Percentiles rank a stretch among this genome's conserved stretches.
phyloP scores from a whole-genome alignment of 129 eudicot genomes.

The Pulicaria dysenterica region DNA sequence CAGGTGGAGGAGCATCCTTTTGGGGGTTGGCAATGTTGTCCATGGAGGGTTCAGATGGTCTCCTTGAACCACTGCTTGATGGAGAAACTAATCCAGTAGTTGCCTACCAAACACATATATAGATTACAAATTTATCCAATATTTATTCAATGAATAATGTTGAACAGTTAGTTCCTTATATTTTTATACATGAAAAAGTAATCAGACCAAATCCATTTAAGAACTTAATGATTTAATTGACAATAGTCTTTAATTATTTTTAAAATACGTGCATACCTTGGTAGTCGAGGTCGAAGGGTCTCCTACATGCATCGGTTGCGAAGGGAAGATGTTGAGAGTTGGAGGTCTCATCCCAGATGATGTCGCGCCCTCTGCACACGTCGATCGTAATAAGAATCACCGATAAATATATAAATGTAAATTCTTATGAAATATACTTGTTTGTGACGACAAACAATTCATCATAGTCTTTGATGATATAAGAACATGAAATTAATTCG shows the following conservation, averaged over 20 bases:
- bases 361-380: constrained; percentile 47
- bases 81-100: constrained; percentile 75
- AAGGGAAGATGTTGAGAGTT: constrained; percentile 91
- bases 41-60: constrained; percentile 84
- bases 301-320: constrained; percentile 94
- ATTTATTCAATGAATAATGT: neutral
- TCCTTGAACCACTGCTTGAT: constrained; percentile 72
- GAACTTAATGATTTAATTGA: neutral
- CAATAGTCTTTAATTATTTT: neutral
- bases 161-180: constrained; percentile 1
- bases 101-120: constrained; percentile 69
- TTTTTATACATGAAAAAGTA: constrained; percentile 5
- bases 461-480: constrained; percentile 16
- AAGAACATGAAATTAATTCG: neutral
- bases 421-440: neutral
- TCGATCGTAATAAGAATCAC: neutral
- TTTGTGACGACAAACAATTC: neutral
- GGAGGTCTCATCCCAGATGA: constrained; percentile 75
- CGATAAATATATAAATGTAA: neutral
- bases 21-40: constrained; percentile 64
- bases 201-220: neutral
- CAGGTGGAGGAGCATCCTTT: constrained; percentile 51
- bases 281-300: constrained; percentile 59
- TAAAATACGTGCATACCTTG: constrained; percentile 44
- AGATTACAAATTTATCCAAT: neutral